Evolutionary conservation across 2,329 filamentous ascomycete species (phyloP).

Genomic region (Zymoseptoria brevis): DNA sequence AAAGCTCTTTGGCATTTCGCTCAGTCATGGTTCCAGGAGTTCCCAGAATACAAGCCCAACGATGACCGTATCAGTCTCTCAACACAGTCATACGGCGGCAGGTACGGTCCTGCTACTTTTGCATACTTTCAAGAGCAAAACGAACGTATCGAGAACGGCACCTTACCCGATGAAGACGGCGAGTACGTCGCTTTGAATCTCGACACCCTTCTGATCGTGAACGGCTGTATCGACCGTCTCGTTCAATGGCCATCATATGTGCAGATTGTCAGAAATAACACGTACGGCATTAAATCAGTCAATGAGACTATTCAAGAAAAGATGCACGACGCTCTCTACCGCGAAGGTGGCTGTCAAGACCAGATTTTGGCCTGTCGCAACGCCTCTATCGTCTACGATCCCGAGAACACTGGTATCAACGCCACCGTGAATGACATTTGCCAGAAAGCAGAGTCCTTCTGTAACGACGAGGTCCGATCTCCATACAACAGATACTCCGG

Average conservation of each 20-base stretch:
- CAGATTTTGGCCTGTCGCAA: slow-evolving; percentile 32
- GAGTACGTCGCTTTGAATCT: slow-evolving; percentile 35
- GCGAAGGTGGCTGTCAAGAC: slow-evolving; percentile 42
- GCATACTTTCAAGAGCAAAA: slow-evolving; percentile 52
- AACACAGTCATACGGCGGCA: slow-evolving; percentile 38
- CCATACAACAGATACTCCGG: slow-evolving; percentile 9
- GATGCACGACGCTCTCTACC: slow-evolving; percentile 50
- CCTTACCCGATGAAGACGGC: slow-evolving; percentile 39
- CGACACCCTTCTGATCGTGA: slow-evolving; percentile 44
- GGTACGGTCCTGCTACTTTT: slow-evolving; percentile 55
- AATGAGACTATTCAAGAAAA: slow-evolving; percentile 50
- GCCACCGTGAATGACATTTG: slow-evolving; percentile 37
- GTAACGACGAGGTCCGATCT: slow-evolving; percentile 38
- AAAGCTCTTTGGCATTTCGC: slow-evolving; percentile 52
- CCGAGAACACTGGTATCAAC: slow-evolving; percentile 16
- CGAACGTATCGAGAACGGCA: slow-evolving; percentile 39
- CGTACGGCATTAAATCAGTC: slow-evolving; percentile 44
- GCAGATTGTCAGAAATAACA: slow-evolving; percentile 48
- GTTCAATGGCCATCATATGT: slow-evolving; percentile 43
- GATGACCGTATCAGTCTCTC: not conserved
- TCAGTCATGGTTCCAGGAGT: slow-evolving; percentile 55
- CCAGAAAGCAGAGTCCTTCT: slow-evolving; percentile 38
- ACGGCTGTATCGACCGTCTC: slow-evolving; percentile 47
- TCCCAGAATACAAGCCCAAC: slow-evolving; percentile 50
- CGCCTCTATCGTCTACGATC: slow-evolving; percentile 33